phyloP scores from a whole-genome alignment of 1,139 yeast species.

The Pneumocystis oryctolagi region DNA sequence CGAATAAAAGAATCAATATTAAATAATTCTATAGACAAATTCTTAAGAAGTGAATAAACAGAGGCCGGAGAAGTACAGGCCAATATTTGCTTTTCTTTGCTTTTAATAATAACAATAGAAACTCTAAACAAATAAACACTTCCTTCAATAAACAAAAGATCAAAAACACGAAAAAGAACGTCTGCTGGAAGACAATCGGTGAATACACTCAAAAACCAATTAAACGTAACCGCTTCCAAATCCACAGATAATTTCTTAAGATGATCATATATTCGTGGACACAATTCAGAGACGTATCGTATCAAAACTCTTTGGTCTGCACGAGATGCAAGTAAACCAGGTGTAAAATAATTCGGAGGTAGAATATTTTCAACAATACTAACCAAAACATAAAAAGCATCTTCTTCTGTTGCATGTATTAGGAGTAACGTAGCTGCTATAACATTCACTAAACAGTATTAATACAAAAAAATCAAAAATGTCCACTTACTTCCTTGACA shows the following conservation, averaged over 20 bases:
- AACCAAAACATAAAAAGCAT: constrained; percentile 43
- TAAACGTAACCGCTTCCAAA: constrained; percentile 38
- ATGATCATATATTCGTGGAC: constrained; percentile 33
- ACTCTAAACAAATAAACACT: constrained; percentile 24
- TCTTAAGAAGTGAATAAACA: constrained; percentile 33
- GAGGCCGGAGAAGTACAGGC: constrained; percentile 26
- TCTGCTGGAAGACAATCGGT: constrained; percentile 42
- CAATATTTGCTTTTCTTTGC: constrained; percentile 28
- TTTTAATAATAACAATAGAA: constrained; percentile 32
- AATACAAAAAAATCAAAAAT: neutral
- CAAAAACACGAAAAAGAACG: constrained; percentile 7
- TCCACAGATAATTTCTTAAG: constrained; percentile 30
- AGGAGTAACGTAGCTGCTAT: constrained; percentile 40
- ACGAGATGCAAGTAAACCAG: constrained; percentile 31
- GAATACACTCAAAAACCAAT: constrained; percentile 46
- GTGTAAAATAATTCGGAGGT: constrained; percentile 33
- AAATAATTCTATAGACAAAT: constrained; percentile 21
- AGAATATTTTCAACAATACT: constrained; percentile 39
- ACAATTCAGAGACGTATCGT: constrained; percentile 18
- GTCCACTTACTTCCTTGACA: constrained; percentile 36
- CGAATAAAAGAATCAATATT: neutral
- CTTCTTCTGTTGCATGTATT: constrained; percentile 37
- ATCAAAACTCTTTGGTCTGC: constrained; percentile 30
- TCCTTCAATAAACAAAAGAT: constrained; percentile 10
- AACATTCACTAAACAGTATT: constrained; percentile 32